These are phyloP conservation scores for Skeletonema potamos DNA, from an alignment of 108 stramenopile species.

Conservation along the genomic window DNA sequence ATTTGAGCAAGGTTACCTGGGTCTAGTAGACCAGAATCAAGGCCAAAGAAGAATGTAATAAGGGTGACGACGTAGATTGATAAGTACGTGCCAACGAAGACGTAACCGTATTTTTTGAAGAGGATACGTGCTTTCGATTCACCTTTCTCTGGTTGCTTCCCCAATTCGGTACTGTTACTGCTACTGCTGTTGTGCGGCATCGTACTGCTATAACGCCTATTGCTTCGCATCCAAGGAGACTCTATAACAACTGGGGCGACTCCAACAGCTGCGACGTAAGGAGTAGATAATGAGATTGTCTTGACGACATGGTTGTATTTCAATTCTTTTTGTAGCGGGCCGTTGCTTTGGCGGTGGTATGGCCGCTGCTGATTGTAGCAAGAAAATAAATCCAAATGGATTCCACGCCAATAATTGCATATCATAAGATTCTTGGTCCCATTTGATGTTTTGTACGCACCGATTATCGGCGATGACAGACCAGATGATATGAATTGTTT, in stretches of 20 bases:
- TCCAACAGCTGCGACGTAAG: not conserved
- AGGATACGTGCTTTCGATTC: slow-evolving; percentile 21
- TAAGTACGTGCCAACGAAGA: slow-evolving; percentile 76
- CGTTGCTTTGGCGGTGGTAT: not conserved
- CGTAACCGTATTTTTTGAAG: slow-evolving; percentile 61
- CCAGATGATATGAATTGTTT: not conserved
- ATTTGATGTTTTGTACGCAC: not conserved
- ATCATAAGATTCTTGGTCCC: not conserved
- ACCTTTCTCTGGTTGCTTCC: slow-evolving; percentile 1
- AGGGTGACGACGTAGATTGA: slow-evolving; percentile 65
- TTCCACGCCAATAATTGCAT: not conserved
- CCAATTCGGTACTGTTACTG: not conserved
- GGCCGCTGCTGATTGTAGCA: not conserved
- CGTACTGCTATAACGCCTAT: not conserved
- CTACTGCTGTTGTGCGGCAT: slow-evolving; percentile 1
- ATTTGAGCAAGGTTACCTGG: slow-evolving; percentile 52
- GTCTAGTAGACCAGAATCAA: slow-evolving; percentile 78
- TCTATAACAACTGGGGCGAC: not conserved
- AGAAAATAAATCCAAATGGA: not conserved
- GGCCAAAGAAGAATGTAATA: slow-evolving; percentile 51
- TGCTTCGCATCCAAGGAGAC: not conserved
- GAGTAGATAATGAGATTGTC: not conserved
- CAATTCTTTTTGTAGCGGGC: no score
- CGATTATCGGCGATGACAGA: not conserved
- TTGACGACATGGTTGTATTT: no score